phyloP scores from a whole-genome alignment of 148 eudicot genomes.

The Pharnaceum exiguum region DNA sequence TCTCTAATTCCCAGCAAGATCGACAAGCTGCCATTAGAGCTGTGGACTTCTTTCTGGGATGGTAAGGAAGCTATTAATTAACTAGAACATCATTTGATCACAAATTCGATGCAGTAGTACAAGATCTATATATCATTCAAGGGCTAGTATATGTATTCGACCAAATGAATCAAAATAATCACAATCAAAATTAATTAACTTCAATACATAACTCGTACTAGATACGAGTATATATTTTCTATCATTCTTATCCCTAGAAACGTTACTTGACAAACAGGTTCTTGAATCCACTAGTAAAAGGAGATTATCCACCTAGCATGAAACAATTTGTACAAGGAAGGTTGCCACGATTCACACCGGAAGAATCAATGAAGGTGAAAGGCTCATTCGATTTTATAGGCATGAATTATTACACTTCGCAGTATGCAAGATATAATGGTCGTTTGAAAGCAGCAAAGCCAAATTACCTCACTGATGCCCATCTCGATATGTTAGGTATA shows the following conservation, averaged over 20 bases:
- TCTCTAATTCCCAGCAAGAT: background rate
- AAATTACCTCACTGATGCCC: slow-evolving; percentile 28
- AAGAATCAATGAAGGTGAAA: slow-evolving; percentile 26
- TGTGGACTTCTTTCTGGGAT: slow-evolving; percentile 39
- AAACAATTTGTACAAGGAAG: slow-evolving; percentile 23
- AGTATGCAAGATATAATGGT: slow-evolving; percentile 23
- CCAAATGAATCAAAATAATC: no score
- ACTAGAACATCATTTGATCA: background rate
- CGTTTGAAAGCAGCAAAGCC: background rate
- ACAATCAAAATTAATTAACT: no score
- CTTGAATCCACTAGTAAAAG: slow-evolving; percentile 39
- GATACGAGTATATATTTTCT: no score
- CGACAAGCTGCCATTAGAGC: slow-evolving; percentile 29
- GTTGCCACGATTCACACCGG: slow-evolving; percentile 30
- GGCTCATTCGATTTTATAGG: slow-evolving; percentile 50
- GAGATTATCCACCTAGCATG: slow-evolving; percentile 48
- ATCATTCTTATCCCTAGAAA: no score
- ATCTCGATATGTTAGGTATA: slow-evolving; percentile 16
- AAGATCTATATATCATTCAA: no score
- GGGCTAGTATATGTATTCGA: no score
- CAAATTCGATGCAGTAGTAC: no score
- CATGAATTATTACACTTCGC: slow-evolving; percentile 44
- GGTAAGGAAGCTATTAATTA: slow-evolving; percentile 17
- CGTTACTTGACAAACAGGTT: slow-evolving; percentile 34
- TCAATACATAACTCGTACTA: no score